Evolutionary conservation across 805 yeast species (phyloP), one percentile per base, ranked within the genome.

Genomic region (Saturnispora mendoncae): DNA sequence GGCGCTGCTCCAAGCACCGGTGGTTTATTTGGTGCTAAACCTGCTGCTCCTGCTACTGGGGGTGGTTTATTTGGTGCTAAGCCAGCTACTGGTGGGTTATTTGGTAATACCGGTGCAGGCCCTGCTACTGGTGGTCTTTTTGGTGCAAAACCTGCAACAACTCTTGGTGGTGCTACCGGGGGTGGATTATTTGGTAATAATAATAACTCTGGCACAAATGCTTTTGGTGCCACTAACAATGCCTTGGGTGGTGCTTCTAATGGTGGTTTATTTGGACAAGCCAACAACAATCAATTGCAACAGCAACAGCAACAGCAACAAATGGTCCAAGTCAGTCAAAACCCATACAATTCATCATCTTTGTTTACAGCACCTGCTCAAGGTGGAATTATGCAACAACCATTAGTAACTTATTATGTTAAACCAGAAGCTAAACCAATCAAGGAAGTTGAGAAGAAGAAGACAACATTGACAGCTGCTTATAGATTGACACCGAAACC

Each of bases 261-360:
- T 36, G 56, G 57, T 24, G 63, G 65, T 9, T 28, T 53, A 7
- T 60, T 60, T 45, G 59, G 64, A 26, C 45, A 31, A 29, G 31
- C 24, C 19, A 37, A 30, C 25, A 39, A 31, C 21, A 41, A 28
- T n/a, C 39, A 42, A 34, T 52, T 47, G 21, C 53, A 48, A 33
- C 53, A 51, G 34, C 53, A 47, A 20, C 52, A 41, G 48, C 38
- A 41, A 31, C 52, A 51, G 33, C 53, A 51, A 33, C 48, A 64
- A 41, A 62, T 69, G 33, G 44, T 49, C 28, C 26, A 47, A 40
- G 45, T 46, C 62, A 67, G 64, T 43, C 67, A 69, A 45, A 75
- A 81, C 55, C 95, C 96, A 33, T 88, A 84, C 56, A 94, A 95
- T 1, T 71, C 75, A 36, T 79, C 80, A 51, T 83, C 87, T 5